These are phyloP conservation scores for Aspergillus piperis DNA, from an alignment of 2,329 filamentous ascomycete genomes.

Conservation along the genomic window DNA sequence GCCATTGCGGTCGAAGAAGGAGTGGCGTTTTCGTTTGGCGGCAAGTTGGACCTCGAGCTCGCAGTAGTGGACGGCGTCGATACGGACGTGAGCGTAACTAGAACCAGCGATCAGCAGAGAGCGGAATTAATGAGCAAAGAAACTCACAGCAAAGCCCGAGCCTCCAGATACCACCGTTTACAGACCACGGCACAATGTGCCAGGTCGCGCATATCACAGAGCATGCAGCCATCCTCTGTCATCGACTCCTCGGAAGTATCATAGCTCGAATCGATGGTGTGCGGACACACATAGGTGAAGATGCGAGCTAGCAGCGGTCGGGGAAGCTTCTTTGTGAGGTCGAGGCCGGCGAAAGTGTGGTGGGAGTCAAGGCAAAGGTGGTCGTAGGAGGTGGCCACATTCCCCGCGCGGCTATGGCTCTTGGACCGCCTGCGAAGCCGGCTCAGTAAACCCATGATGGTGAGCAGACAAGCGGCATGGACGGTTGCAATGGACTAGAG, in stretches of 20 bases:
- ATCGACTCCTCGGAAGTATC: slow-evolving; percentile 80
- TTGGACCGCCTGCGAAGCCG: slow-evolving; percentile 33
- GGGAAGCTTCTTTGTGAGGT: slow-evolving; percentile 60
- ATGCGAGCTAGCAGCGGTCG: slow-evolving; percentile 71
- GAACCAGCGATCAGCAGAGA: neutral
- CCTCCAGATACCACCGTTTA: slow-evolving; percentile 67
- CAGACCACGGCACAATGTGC: slow-evolving; percentile 75
- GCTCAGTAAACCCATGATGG: slow-evolving; percentile 35
- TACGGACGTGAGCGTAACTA: slow-evolving; percentile 85
- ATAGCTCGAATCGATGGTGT: slow-evolving; percentile 74
- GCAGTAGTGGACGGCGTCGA: slow-evolving; percentile 94
- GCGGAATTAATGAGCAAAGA: neutral
- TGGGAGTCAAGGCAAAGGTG: slow-evolving; percentile 22
- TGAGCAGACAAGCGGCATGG: slow-evolving; percentile 5
- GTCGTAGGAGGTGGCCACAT: slow-evolving; percentile 24
- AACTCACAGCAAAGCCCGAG: slow-evolving; percentile 64
- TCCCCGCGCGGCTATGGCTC: slow-evolving; percentile 30
- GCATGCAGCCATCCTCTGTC: slow-evolving; percentile 80
- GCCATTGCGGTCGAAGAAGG: slow-evolving; percentile 73
- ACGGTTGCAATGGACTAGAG: neutral
- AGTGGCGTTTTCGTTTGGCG: slow-evolving; percentile 73
- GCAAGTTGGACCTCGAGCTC: slow-evolving; percentile 78
- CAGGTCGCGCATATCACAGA: slow-evolving; percentile 88
- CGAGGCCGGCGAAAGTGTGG: slow-evolving; percentile 22
- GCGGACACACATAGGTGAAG: slow-evolving; percentile 81